phyloP scores from a whole-genome alignment of 352 stramenopile genomes.

The Phytopythium montanum region DNA sequence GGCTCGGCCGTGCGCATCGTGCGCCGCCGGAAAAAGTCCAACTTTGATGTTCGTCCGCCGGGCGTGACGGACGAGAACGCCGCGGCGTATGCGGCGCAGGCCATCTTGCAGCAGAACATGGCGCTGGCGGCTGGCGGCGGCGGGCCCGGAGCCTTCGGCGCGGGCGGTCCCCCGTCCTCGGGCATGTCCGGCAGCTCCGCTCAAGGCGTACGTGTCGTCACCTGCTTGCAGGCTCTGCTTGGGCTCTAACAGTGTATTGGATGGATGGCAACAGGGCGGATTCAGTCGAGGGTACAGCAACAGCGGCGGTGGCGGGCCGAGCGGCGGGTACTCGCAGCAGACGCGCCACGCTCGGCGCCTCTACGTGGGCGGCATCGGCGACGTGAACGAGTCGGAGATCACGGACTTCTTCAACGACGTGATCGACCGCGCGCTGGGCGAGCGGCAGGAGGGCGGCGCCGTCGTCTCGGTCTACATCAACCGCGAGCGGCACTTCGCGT shows the following conservation, averaged over 20 bases:
- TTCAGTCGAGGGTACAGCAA: no score
- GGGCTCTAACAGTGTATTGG: no score
- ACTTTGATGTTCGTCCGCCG: constrained; percentile 79
- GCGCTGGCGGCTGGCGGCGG: constrained; percentile 57
- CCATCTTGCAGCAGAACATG: constrained; percentile 85
- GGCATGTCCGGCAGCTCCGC: background rate
- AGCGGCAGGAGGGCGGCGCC: constrained; percentile 67
- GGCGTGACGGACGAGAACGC: constrained; percentile 83
- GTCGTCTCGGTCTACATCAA: constrained; percentile 95
- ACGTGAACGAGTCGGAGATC: constrained; percentile 86
- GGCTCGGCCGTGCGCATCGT: constrained; percentile 42
- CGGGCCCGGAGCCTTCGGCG: constrained; percentile 57
- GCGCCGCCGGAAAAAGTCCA: constrained; percentile 67
- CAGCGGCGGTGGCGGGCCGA: constrained; percentile 1
- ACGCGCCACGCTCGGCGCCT: constrained; percentile 94
- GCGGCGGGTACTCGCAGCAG: constrained; percentile 75
- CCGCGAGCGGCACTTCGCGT: constrained; percentile 94
- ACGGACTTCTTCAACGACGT: constrained; percentile 91
- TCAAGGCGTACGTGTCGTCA: background rate
- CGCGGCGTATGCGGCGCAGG: constrained; percentile 76
- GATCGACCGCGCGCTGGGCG: constrained; percentile 80
- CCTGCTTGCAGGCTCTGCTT: background rate
- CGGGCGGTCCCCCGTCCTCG: background rate
- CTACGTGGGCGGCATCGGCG: constrained; percentile 94
- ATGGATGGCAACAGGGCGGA: no score